A percentile compares a stretch with the other conserved stretches of the same genome.
These are phyloP conservation scores for Fusarium chuoi DNA, from an alignment of 2,329 filamentous ascomycete species.

Conservation along the genomic window DNA sequence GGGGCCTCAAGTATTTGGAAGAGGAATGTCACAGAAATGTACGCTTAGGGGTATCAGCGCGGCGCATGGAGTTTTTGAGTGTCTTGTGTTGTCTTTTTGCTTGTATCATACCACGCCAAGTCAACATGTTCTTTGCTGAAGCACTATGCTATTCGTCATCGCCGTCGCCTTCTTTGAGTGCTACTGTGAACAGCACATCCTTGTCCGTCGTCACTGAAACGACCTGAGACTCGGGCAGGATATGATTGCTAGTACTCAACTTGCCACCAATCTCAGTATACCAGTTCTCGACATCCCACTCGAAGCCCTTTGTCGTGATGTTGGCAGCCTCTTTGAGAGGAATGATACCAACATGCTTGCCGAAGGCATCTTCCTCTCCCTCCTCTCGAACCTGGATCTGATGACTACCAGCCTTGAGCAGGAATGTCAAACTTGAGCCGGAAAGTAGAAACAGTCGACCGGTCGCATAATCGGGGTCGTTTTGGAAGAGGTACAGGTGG, in stretches of 20 bases:
- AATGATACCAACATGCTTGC: conserved; percentile 85
- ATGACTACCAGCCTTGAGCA: conserved; percentile 77
- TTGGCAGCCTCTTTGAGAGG: conserved; percentile 81
- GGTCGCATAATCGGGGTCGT: conserved; percentile 57
- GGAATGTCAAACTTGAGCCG: conserved; percentile 81
- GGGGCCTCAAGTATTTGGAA: neutral
- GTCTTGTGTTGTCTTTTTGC: conserved; percentile 25
- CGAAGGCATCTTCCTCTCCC: conserved; percentile 66
- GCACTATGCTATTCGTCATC: conserved; percentile 45
- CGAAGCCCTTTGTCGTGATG: conserved; percentile 83
- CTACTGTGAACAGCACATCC: conserved; percentile 80
- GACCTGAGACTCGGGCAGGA: conserved; percentile 66
- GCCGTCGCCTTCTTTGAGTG: conserved; percentile 58
- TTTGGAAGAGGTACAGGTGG: conserved; percentile 77
- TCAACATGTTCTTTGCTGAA: conserved; percentile 3
- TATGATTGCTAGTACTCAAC: conserved; percentile 84
- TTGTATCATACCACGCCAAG: conserved; percentile 23
- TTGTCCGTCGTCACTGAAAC: conserved; percentile 71
- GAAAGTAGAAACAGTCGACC: conserved; percentile 82
- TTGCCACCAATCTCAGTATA: conserved; percentile 77
- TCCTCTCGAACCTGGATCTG: conserved; percentile 70
- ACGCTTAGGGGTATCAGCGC: conserved; percentile 41
- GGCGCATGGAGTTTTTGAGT: conserved; percentile 43
- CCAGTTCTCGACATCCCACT: conserved; percentile 93
- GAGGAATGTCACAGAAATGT: conserved; percentile 15